A percentile compares a stretch with the other conserved stretches of the same genome.
Evolutionary conservation across 75 land plant genomes (phyloP).

Genomic region (Azolla pinnata): DNA sequence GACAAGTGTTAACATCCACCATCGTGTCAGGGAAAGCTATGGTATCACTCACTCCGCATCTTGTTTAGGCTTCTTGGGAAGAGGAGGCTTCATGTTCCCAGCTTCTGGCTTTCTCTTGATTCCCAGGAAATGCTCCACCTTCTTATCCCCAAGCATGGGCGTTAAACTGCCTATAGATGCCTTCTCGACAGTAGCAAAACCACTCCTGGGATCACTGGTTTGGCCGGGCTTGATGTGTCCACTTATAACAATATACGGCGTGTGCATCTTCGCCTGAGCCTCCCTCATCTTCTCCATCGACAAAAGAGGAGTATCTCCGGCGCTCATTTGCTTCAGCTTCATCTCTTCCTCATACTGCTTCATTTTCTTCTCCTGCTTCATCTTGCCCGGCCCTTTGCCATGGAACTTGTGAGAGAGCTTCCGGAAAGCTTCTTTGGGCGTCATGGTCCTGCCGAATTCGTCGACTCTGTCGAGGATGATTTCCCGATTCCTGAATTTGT

Average conservation of each 20-base stretch:
- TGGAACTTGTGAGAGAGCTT: constrained; percentile 88
- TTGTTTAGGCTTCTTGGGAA: constrained; percentile 56
- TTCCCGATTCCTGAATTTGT: constrained; percentile 38
- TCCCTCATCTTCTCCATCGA: constrained; percentile 95
- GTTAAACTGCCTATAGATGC: constrained; percentile 78
- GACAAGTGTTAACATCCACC: too few relatives aligned
- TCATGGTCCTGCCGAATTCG: constrained; percentile 95
- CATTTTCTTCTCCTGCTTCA: constrained; percentile 82
- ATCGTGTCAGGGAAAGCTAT: too few relatives aligned
- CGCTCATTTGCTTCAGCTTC: constrained; percentile 87
- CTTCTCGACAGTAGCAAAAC: constrained; percentile 93
- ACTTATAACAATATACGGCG: constrained; percentile 87
- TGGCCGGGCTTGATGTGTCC: constrained; percentile 99
- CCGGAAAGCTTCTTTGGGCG: constrained; percentile 96
- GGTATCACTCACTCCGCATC: too few relatives aligned
- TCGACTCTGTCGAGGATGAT: constrained; percentile 79
- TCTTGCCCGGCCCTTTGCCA: constrained; percentile 94
- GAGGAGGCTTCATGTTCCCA: constrained; percentile 42
- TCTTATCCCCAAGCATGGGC: constrained; percentile 91
- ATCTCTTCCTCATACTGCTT: constrained; percentile 83
- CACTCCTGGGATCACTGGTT: constrained; percentile 93
- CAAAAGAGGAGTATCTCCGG: constrained; percentile 78
- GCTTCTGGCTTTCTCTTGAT: constrained; percentile 62
- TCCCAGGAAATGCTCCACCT: constrained; percentile 89
- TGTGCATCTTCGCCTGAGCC: constrained; percentile 56